A percentile compares a stretch with the other conserved stretches of the same genome.
These are phyloP conservation scores for Angomonas ambiguus DNA, from an alignment of 208 protist genomes.

Conservation along the genomic window DNA sequence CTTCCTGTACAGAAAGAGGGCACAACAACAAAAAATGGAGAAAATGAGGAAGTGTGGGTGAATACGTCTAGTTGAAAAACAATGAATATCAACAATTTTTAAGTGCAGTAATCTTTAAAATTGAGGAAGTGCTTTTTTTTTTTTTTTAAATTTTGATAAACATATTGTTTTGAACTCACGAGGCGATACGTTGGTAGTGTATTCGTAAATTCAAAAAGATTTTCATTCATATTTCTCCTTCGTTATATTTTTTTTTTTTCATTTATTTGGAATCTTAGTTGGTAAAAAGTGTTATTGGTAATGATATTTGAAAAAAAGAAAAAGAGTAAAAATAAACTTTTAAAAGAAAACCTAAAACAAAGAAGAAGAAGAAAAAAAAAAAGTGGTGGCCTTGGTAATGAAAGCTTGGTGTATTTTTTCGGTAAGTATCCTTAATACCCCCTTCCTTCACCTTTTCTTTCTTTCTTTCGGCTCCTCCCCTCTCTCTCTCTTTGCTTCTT, in stretches of 20 bases:
- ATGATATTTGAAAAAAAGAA: neutral
- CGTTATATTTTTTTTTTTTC: slow-evolving; percentile 11
- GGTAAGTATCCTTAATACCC: no score
- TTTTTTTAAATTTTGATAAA: neutral
- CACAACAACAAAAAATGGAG: neutral
- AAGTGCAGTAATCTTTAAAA: no score
- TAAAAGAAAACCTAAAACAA: neutral
- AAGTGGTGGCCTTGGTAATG: neutral
- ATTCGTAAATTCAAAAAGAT: neutral
- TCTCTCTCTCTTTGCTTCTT: neutral
- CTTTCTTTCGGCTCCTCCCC: neutral
- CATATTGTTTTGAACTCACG: neutral
- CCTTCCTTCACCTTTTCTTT: neutral
- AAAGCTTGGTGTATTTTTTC: no score
- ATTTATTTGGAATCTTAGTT: neutral
- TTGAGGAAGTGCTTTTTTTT: no score
- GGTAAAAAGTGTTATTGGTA: neutral
- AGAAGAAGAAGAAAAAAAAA: slow-evolving; percentile 10
- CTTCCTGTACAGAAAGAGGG: neutral
- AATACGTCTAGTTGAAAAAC: no score
- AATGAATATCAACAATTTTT: no score
- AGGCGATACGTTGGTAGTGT: no score
- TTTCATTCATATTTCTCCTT: no score
- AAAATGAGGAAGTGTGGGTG: neutral
- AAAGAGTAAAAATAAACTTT: slow-evolving; percentile 1